These are phyloP conservation scores for Tillandsia leiboldiana DNA, from an alignment of 176 grass and related monocot species.

Conservation along the genomic window DNA sequence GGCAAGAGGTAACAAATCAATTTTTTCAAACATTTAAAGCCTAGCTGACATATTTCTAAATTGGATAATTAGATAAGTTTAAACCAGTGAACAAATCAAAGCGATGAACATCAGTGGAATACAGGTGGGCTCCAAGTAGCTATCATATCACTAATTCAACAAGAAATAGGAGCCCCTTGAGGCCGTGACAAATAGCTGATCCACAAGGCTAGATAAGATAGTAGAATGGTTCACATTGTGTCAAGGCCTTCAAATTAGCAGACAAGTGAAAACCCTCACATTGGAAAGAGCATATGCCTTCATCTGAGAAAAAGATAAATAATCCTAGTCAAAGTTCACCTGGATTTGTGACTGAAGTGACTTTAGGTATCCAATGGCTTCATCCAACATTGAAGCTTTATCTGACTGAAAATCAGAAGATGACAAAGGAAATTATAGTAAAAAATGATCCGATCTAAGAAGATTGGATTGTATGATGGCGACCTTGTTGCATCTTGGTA, in stretches of 20 bases:
- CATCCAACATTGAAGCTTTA: slow-evolving; percentile 27
- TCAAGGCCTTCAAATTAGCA: no score
- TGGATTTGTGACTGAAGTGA: slow-evolving; percentile 28
- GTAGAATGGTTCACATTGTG: no score
- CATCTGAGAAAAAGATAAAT: background rate
- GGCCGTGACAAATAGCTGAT: background rate
- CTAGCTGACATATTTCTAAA: background rate
- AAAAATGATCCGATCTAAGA: background rate
- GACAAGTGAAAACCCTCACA: background rate
- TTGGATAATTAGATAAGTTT: no score
- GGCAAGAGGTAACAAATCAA: background rate
- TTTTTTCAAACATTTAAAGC: background rate
- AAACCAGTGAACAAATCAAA: no score
- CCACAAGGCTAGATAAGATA: no score
- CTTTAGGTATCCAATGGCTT: slow-evolving; percentile 29
- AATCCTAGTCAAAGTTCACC: slow-evolving; percentile 3
- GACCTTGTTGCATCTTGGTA: slow-evolving; percentile 16
- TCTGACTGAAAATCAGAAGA: slow-evolving; percentile 24
- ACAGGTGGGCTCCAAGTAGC: background rate
- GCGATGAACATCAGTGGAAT: no score
- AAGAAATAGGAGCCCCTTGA: no score
- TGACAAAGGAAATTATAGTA: background rate
- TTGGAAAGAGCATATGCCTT: slow-evolving; percentile 1
- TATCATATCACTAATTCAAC: background rate
- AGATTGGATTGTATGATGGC: background rate